phyloP scores from a whole-genome alignment of 139 green algal species.

The Chlamydomonas asymmetrica region DNA sequence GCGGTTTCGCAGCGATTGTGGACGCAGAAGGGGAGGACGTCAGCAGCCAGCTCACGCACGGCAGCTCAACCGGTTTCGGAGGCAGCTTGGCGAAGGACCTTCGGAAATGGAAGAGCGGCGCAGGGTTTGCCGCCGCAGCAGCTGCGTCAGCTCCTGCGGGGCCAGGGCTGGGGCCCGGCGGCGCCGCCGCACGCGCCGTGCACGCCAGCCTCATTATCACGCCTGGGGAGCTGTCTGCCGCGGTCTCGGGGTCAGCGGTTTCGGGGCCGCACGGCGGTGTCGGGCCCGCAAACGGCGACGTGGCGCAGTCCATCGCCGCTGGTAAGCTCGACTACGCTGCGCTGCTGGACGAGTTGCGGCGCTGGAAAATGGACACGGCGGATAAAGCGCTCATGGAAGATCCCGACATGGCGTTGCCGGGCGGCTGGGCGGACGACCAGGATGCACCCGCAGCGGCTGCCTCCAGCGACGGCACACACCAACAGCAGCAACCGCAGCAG shows the following conservation, averaged over 20 bases:
- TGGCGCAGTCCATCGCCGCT: background rate
- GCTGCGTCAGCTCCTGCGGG: background rate
- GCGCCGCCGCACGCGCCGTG: too few species aligned
- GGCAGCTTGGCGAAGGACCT: conserved; percentile 43
- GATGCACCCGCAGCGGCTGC: too few species aligned
- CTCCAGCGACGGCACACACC: too few species aligned
- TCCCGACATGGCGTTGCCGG: conserved; percentile 2
- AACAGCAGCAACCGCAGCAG: too few species aligned
- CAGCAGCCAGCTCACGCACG: conserved; percentile 31
- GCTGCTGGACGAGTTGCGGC: conserved; percentile 38
- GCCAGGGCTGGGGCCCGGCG: background rate
- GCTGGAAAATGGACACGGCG: conserved; percentile 48
- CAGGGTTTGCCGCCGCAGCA: background rate
- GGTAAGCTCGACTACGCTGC: conserved; percentile 21
- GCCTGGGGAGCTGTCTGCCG: too few species aligned
- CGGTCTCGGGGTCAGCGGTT: background rate
- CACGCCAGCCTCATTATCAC: too few species aligned
- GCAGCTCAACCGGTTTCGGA: conserved; percentile 20
- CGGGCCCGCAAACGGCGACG: background rate
- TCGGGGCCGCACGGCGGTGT: background rate
- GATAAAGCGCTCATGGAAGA: conserved; percentile 35
- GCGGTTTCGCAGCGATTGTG: background rate
- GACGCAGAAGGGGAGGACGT: background rate
- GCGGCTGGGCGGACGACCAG: background rate
- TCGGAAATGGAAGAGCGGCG: conserved; percentile 29